Evolutionary conservation across 306 rosid genomes (phyloP), one percentile per base, ranked within the genome.

Genomic region (Quillaja saponaria): DNA sequence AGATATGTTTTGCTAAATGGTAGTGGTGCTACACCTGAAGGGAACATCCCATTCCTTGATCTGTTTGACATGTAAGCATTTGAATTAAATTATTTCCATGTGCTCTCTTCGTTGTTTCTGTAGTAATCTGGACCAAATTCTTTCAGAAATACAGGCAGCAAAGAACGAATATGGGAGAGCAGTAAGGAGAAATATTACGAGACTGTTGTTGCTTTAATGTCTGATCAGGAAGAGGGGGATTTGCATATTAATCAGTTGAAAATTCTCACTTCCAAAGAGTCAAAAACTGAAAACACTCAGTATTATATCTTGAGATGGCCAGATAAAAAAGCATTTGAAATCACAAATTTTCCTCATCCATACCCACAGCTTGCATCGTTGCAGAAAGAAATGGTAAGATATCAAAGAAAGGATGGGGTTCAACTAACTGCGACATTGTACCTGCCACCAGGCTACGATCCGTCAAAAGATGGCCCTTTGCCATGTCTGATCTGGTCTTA

Each of bases 401-500:
- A 92, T 74, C 82, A 92, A 76, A 89, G 99, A 62, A 92, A 92
- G 78, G 99, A 92, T 42, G 99, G 99, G 50, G 97, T 92, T 70
- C 96, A 92, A 73, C 84, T 92, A 15, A 92, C 99, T 51, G 99
- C 99, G 62, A 92, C 99, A 17, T 67, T 92, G 54, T 89, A 92
- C 76, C 84, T 89, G 75, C 99, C 99, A 53, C 97, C 99, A n/a
- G 81, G 81, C 46, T 92, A 89, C 71, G 82, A 85, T 78, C 86
- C 99, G 40, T 73, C 94, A 66, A 80, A 72, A 58, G 96, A 92
- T 63, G 99, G 99, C 39, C 87, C 96, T 72, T 84, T 92, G 79
- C 99, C 99, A 15, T 92, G 99, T 76, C 71, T 92, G 81, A 68
- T 92, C 63, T 92, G 99, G 99, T 92, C 99, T 63, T 92, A 92